Percentiles rank a stretch among this genome's conserved stretches.
Conservation (phyloP, 345 rosid species). For the Erodium maritimum region DNA sequence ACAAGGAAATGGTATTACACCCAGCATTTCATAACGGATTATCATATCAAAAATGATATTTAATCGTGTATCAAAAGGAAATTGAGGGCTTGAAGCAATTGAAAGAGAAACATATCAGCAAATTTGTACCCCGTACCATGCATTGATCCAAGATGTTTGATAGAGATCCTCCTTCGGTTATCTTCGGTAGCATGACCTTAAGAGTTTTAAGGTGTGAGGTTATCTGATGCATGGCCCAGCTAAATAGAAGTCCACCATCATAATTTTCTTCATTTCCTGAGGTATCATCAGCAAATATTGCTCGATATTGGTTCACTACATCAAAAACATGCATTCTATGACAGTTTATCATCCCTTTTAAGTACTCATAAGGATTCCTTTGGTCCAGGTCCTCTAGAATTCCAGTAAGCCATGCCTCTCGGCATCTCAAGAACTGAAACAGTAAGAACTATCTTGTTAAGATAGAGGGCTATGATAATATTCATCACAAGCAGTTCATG, state of each 20-base stretch:
- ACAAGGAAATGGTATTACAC: background rate
- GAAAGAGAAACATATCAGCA: background rate
- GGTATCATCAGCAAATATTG: constrained; percentile 92
- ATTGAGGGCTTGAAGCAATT: background rate
- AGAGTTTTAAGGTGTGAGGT: constrained; percentile 91
- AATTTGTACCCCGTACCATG: constrained; percentile 42
- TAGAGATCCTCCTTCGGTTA: constrained; percentile 89
- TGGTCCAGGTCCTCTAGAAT: constrained; percentile 92
- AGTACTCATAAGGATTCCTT: constrained; percentile 75
- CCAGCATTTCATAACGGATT: background rate
- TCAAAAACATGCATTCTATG: constrained; percentile 74
- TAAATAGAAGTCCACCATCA: constrained; percentile 89
- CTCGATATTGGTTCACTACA: constrained; percentile 93
- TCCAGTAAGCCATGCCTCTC: constrained; percentile 97
- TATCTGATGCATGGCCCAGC: constrained; percentile 97
- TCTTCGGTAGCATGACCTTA: constrained; percentile 86
- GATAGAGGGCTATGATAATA: constrained; percentile 6
- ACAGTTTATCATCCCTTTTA: constrained; percentile 64
- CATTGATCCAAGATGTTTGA: constrained; percentile 92
- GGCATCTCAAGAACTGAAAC: constrained; percentile 87
- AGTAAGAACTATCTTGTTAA: constrained; percentile 13
- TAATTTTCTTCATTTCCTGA: constrained; percentile 95
- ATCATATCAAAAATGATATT: background rate
- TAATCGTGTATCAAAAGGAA: background rate
- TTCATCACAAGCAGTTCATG: background rate